phyloP scores from a whole-genome alignment of 495 filamentous ascomycete genomes.

The Penicillium simplicissimum region DNA sequence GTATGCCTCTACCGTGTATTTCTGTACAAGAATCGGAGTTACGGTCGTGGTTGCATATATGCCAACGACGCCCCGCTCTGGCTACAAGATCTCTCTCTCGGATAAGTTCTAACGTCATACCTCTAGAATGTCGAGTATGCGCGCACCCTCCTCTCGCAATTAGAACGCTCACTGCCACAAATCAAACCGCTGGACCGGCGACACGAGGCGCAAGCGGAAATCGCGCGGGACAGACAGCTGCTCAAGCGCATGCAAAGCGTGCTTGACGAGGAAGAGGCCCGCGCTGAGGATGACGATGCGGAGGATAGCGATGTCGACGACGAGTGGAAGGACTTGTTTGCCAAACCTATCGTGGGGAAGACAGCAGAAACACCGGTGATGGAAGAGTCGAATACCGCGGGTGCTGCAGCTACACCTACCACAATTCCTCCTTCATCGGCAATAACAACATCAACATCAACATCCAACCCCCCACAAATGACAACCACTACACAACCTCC shows the following conservation, averaged over 20 bases:
- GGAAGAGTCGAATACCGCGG: slow-evolving; percentile 2
- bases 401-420: slow-evolving; percentile 11
- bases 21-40: not conserved
- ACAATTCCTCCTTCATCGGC: slow-evolving; percentile 14
- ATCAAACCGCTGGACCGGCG: slow-evolving; percentile 66
- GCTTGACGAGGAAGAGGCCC: slow-evolving; percentile 48
- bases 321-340: slow-evolving; percentile 42
- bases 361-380: not conserved
- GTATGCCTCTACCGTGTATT: slow-evolving; percentile 5
- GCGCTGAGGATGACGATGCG: slow-evolving; percentile 31
- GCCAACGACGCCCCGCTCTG: not conserved
- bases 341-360: slow-evolving; percentile 21
- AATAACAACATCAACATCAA: not conserved
- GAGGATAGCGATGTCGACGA: slow-evolving; percentile 34
- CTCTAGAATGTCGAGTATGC: slow-evolving; percentile 79
- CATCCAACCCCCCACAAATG: slow-evolving; percentile 14
- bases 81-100: not conserved
- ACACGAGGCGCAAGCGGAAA: slow-evolving; percentile 65
- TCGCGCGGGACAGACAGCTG: slow-evolving; percentile 63
- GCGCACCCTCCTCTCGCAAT: slow-evolving; percentile 67
- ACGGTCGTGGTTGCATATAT: not conserved
- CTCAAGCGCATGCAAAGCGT: slow-evolving; percentile 64
- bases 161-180: slow-evolving; percentile 70
- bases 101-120: slow-evolving; percentile 1
- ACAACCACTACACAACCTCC: slow-evolving; percentile 11